Evolutionary conservation across 345 rosid genomes (phyloP).

Genomic region (Erysimum cheiranthoides): DNA sequence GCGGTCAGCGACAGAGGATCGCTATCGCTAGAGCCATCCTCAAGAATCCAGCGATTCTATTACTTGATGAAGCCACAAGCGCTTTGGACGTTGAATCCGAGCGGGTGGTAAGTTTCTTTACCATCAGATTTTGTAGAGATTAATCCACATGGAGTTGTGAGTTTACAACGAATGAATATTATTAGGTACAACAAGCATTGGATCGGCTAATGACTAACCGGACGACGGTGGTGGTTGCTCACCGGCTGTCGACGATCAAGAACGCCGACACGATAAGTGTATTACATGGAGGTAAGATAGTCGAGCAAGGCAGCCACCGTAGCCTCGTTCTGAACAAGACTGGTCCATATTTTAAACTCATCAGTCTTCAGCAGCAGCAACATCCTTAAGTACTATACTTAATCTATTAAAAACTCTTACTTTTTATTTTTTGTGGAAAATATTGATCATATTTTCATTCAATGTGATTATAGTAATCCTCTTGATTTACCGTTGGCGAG

Average conservation of each 20-base stretch:
- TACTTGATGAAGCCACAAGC: conserved; percentile 92
- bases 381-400: conserved; percentile 39
- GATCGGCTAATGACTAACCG: conserved; percentile 80
- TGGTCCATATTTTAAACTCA: conserved; percentile 79
- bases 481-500: conserved; percentile 9
- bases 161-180: neutral
- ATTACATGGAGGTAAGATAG: conserved; percentile 71
- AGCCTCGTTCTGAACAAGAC: conserved; percentile 67
- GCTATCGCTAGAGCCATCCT: conserved; percentile 93
- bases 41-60: conserved; percentile 85
- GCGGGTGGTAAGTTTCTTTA: conserved; percentile 54
- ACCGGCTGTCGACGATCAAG: conserved; percentile 85
- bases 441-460: conserved; percentile 17
- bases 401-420: neutral
- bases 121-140: neutral
- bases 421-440: neutral
- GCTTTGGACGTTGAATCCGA: conserved; percentile 89
- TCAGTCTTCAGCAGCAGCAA: conserved; percentile 81
- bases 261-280: conserved; percentile 84
- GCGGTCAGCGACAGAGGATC: conserved; percentile 91
- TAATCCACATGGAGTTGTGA: neutral
- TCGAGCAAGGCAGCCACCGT: conserved; percentile 87
- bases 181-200: conserved; percentile 77
- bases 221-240: conserved; percentile 92
- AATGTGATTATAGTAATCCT: conserved; percentile 21